Conservation (phyloP, 1,284 basidiomycete genomes). For the Coniferiporia weirii region DNA sequence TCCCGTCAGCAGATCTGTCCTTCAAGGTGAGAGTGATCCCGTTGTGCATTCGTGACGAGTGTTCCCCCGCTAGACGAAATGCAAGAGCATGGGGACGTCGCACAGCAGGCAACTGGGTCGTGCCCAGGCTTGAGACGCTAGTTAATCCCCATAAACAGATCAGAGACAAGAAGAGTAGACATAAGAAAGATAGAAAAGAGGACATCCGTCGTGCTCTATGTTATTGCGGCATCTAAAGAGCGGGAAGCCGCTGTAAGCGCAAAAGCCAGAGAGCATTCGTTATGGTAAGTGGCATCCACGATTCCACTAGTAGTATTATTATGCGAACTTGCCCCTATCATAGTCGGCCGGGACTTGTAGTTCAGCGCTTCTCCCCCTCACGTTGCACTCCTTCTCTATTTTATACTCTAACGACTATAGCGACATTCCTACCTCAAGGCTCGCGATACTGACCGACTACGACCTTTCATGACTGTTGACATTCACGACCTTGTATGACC, state of each 20-base stretch:
- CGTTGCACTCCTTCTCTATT: not conserved
- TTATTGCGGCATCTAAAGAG: not conserved
- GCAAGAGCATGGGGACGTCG: not conserved
- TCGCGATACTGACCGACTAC: not conserved
- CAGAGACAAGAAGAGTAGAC: not conserved
- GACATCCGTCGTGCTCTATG: not conserved
- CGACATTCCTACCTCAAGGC: not conserved
- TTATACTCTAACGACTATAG: not conserved
- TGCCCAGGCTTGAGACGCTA: not conserved
- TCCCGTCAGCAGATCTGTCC: not conserved
- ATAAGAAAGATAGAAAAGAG: not conserved
- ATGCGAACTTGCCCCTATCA: not conserved
- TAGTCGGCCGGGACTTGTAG: not conserved
- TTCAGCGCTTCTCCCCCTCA: not conserved
- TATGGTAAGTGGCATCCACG: not conserved
- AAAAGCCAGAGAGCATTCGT: not conserved
- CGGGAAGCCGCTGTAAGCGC: not conserved
- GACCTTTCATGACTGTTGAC: slow-evolving; percentile 13
- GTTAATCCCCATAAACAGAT: not conserved
- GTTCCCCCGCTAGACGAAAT: slow-evolving; percentile 10
- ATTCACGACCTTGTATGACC: not conserved
- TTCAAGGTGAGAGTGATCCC: not conserved
- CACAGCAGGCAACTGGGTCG: not conserved
- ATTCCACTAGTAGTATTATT: not conserved
- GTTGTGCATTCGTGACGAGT: not conserved